phyloP scores from a whole-genome alignment of 176 grass and related monocot species.

The Ampelocalamus luodianensis region DNA sequence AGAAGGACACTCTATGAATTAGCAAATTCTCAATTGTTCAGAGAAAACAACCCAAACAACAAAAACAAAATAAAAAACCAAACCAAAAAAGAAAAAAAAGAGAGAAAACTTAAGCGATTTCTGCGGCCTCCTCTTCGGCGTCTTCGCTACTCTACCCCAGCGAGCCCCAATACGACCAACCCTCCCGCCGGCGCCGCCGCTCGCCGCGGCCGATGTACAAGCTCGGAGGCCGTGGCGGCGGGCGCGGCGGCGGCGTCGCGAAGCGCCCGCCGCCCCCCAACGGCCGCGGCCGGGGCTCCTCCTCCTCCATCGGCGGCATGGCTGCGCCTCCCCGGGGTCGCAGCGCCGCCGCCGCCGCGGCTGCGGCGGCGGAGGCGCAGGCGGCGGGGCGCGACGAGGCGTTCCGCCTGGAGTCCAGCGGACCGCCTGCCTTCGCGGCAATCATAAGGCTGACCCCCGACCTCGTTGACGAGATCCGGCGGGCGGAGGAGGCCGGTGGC shows the following conservation, averaged over 20 bases:
- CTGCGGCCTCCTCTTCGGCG: constrained; percentile 48
- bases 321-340: constrained; percentile 51
- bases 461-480: constrained; percentile 95
- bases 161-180: constrained; percentile 44
- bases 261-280: constrained; percentile 49
- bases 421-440: constrained; percentile 70
- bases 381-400: constrained; percentile 58
- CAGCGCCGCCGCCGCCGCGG: constrained; percentile 19
- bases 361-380: background rate
- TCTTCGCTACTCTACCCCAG: constrained; percentile 45
- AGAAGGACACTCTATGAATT: too few species aligned
- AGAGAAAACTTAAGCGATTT: constrained; percentile 44
- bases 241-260: constrained; percentile 39
- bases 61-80: constrained; percentile 31
- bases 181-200: constrained; percentile 49
- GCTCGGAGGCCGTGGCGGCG: constrained; percentile 61
- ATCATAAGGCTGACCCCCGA: constrained; percentile 83
- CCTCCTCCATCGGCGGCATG: constrained; percentile 43
- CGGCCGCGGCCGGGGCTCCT: constrained; percentile 49
- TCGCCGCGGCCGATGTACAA: constrained; percentile 66
- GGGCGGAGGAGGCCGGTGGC: constrained; percentile 78
- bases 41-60: background rate
- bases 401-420: constrained; percentile 73
- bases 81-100: constrained; percentile 2
- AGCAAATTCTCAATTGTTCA: too few species aligned